These are phyloP conservation scores for Candida saitoana DNA, from an alignment of 805 yeast genomes.

Conservation along the genomic window DNA sequence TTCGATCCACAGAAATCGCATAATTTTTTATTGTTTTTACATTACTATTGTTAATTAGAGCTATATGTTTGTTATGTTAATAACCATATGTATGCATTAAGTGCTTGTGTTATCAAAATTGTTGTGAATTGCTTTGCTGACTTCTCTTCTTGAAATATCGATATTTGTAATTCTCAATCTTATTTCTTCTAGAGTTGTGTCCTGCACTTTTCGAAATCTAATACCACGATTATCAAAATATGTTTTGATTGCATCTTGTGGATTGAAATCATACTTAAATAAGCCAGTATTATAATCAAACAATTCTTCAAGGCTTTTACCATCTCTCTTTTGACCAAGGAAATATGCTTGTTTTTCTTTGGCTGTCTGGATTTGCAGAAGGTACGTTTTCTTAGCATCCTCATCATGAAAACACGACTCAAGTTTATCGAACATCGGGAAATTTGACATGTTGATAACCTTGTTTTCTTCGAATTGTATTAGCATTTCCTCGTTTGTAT, in stretches of 20 bases:
- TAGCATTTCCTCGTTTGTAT: constrained; percentile 16
- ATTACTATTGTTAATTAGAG: too few relatives aligned
- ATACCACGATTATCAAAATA: neutral
- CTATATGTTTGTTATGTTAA: neutral
- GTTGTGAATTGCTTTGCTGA: constrained; percentile 4
- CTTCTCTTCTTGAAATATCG: constrained; percentile 7
- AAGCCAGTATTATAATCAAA: constrained; percentile 23
- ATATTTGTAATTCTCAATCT: constrained; percentile 5
- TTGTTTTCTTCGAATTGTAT: constrained; percentile 11
- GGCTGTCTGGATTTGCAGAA: constrained; percentile 9
- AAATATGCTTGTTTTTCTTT: neutral
- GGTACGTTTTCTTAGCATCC: constrained; percentile 1
- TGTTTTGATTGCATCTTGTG: neutral
- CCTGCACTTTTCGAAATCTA: neutral
- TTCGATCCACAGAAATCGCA: constrained; percentile 80
- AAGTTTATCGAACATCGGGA: constrained; percentile 14
- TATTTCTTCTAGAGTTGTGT: constrained; percentile 2
- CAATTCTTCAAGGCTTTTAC: constrained; percentile 3
- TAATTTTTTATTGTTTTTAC: constrained; percentile 16
- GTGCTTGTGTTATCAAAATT: neutral
- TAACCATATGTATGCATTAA: neutral
- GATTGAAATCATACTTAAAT: constrained; percentile 25
- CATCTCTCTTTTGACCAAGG: neutral
- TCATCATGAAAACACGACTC: constrained; percentile 2
- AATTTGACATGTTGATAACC: constrained; percentile 14